Evolutionary conservation across 2,329 filamentous ascomycete species (phyloP).

Genomic region (Cercospora sojina): DNA sequence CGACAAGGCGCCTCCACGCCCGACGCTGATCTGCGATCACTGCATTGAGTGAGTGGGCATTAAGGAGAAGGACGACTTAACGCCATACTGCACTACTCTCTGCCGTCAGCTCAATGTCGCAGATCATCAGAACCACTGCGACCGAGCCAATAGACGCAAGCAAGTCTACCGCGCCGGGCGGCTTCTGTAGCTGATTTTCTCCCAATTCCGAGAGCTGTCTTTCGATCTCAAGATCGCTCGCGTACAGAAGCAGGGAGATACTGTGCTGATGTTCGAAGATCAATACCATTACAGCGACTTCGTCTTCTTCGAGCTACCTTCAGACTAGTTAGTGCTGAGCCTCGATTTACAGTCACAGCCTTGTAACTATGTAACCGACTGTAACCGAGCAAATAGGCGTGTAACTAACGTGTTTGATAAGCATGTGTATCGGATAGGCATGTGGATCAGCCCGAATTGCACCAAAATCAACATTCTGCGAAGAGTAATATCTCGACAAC

Average conservation of each 20-base stretch:
- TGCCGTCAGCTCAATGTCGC: neutral
- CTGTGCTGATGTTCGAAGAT: neutral
- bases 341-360: no score
- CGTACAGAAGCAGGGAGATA: neutral
- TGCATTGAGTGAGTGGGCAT: slow-evolving; percentile 9
- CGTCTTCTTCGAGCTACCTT: neutral
- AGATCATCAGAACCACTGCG: neutral
- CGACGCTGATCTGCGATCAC: slow-evolving; percentile 7
- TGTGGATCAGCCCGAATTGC: no score
- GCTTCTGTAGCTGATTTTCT: slow-evolving; percentile 23
- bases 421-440: no score
- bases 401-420: no score
- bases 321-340: no score
- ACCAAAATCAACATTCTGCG: no score
- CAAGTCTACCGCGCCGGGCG: slow-evolving; percentile 24
- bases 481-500: no score
- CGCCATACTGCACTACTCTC: slow-evolving; percentile 3
- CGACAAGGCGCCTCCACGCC: neutral
- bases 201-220: slow-evolving; percentile 7
- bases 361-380: no score
- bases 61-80: neutral
- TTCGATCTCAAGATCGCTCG: slow-evolving; percentile 16
- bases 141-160: slow-evolving; percentile 12
- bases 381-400: no score
- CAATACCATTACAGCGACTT: neutral